Evolutionary conservation across 1,284 basidiomycete genomes (phyloP).

Genomic region (Crepidotus sp.): DNA sequence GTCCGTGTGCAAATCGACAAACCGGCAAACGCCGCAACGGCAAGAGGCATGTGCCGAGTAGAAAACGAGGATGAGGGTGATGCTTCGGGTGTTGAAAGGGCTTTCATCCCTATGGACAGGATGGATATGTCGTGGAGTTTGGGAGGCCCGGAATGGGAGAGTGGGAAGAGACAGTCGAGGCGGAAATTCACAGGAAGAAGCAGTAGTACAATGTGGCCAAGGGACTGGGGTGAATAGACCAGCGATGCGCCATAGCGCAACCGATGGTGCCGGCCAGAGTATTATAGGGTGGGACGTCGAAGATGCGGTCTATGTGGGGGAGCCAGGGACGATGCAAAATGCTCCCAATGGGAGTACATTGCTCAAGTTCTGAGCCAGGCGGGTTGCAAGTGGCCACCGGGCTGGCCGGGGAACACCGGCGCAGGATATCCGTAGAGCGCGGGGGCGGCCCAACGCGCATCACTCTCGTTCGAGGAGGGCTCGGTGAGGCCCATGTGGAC

Average conservation of each 20-base stretch:
- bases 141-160: slow-evolving; percentile 29
- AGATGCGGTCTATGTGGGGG: slow-evolving; percentile 20
- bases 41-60: slow-evolving; percentile 16
- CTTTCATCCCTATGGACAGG: slow-evolving; percentile 37
- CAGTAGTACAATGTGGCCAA: slow-evolving; percentile 24
- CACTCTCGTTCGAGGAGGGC: slow-evolving; percentile 28
- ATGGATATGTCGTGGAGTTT: slow-evolving; percentile 53
- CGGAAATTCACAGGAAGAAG: slow-evolving; percentile 20
- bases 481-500: slow-evolving; percentile 35
- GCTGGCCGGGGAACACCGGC: slow-evolving; percentile 31
- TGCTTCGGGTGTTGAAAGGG: slow-evolving; percentile 19
- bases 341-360: slow-evolving; percentile 19
- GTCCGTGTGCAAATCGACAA: slow-evolving; percentile 18
- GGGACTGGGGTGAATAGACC: neutral
- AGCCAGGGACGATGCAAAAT: slow-evolving; percentile 16
- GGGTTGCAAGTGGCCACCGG: slow-evolving; percentile 35
- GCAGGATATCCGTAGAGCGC: slow-evolving; percentile 34
- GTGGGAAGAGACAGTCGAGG: slow-evolving; percentile 26
- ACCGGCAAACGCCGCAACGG: slow-evolving; percentile 7
- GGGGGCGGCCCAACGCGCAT: slow-evolving; percentile 33
- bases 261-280: slow-evolving; percentile 12
- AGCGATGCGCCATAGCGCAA: neutral
- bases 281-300: slow-evolving; percentile 18
- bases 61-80: slow-evolving; percentile 16
- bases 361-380: slow-evolving; percentile 45